Evolutionary conservation across 805 yeast species (phyloP), one percentile per base, ranked within the genome.

Genomic region (Clavispora vitiphila): DNA sequence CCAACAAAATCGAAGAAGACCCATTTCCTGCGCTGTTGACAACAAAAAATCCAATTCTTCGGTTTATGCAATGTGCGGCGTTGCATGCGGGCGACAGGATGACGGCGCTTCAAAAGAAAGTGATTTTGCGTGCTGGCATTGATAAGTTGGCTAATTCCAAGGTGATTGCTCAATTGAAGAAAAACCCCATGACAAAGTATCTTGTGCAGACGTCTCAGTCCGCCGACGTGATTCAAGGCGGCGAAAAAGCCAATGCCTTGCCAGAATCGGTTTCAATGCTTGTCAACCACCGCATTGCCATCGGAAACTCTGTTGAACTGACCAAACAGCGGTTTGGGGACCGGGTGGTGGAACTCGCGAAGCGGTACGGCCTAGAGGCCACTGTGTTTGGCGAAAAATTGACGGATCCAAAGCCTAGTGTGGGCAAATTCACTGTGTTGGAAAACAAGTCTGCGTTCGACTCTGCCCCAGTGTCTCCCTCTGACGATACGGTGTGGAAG

Each of bases 31-130:
- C 81, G 1, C 47, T 64, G 10, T 59, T 85, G 27, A 61, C 77
- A 8, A 49, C 61, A 2, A 64, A 62, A 37, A 87, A 83, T 61
- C 96, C 96, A 10, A 64, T 76, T 40, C 69, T 78, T 52, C 66
- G 67, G 18, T 61, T 67, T 35, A 61, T 82, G 49, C 81, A 81
- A 55, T 86, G 95, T 61, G 52, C 75, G 41, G 91, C 89, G 0
- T 73, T 73, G 37, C 71, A 80, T 47, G 46, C 49, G 35, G 61
- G 63, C 15, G 55, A 57, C 23, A 52, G 49, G 23, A 25, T 61
- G 35, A 50, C 65, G 14, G 21, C 38, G 12, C 18, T 48, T 24
- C 43, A 58, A 22, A 60, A 53, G 34, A 62, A 61, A 43, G 51
- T 61, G 3, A 65, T 69, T 24, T 54, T 68, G 39, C 56, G 65